Base-by-base conservation (phyloP, 805 yeast genomes). In the Torulaspora microellipsoides region DNA sequence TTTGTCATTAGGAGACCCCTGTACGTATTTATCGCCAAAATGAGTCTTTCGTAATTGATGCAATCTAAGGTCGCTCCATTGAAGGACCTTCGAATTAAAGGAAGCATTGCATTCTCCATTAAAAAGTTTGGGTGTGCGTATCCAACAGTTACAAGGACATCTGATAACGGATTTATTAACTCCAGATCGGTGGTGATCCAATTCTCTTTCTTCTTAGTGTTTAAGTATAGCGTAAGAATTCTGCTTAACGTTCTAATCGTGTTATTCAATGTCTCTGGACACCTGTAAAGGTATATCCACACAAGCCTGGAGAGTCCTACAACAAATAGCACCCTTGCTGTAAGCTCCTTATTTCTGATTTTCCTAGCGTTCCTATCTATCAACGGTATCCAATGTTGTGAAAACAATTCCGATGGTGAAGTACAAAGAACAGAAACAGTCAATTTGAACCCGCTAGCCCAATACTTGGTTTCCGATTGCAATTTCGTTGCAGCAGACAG, bases 221-320 rank as follows among this genome's bases (percentile, higher is more conserved):
- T 68, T 17, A 90, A 68, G 33, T 85, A 62, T 4, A 77, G 48
- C 38, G 76, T 74, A 45, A 83, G 79, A 28, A 93, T 66, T 2
- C 66, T 57, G 45, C 84, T 95, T 38, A 93, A 70, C 43, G 82
- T 83, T 55, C 89, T 82, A 2, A 90, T 80, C 0, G 95, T 89
- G 46, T 85, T 83, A 59, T 91, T 93, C 53, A 91, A 67, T 0
- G 97, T 84, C 53, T 95, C 99, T 0, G 95, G 78, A 51, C 89
- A 80, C 49, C 98, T 71, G 63, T 82, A 87, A 17, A 89, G 67
- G 59, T 85, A 93, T 0, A 90, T 95, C 99, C 99, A 93, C 0
- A 86, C 65, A 27, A 95, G 68, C 45, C 96, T 68, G 0, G 95
- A 75, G 3, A 83, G 66, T 43, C 90, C 81, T 0, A 78, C 77